Base-by-base conservation (phyloP, 2,329 filamentous ascomycete genomes). In the Berkeleyomyces basicola region DNA sequence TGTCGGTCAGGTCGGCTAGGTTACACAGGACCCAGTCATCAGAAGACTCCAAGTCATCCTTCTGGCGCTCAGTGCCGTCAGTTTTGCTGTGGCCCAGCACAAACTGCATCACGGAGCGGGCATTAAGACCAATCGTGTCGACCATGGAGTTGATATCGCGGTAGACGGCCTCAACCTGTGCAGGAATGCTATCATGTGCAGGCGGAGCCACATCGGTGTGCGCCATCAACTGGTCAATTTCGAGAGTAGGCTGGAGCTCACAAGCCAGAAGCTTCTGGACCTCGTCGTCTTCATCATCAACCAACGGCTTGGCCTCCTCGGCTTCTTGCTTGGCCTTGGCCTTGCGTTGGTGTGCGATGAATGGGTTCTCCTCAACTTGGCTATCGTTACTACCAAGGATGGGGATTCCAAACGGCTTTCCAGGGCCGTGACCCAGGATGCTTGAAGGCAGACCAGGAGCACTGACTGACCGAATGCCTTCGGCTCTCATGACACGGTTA, bases 91-190 rank as follows among this genome's bases (percentile, higher is more conserved):
- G 87, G 6, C 86, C 88, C 62, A 81, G 78, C 51, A 91, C 78
- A 66, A 85, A 86, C 9, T 77, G 76, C 58, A 78, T 77, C 44
- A 92, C 81, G 4, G 88, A 83, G 14, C 81, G 77, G 9, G 78
- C 83, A 70, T 97, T 97, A 59, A 96, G 80, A 7, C 92, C 92
- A 47, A 97, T 76, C 0, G 88, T 92, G 68, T 96, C 90, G 51
- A 99, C 85, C 93, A 97, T 99, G 10, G 88, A 88, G 72, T 93
- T 92, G 70, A 92, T 88, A 68, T 92, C 88, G 53, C 86, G 81
- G 71, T 88, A 93, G 1, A 86, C 76, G 16, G 82, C 79, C 69
- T 86, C 83, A 31, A 84, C 82, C 67, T 85, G 83, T 7, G 79
- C 77, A 3, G 82, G 79, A 40, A 86, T 76, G 55, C 78, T 83